Evolutionary conservation across 2,329 filamentous ascomycete species (phyloP).

Genomic region (Fusarium globosum): DNA sequence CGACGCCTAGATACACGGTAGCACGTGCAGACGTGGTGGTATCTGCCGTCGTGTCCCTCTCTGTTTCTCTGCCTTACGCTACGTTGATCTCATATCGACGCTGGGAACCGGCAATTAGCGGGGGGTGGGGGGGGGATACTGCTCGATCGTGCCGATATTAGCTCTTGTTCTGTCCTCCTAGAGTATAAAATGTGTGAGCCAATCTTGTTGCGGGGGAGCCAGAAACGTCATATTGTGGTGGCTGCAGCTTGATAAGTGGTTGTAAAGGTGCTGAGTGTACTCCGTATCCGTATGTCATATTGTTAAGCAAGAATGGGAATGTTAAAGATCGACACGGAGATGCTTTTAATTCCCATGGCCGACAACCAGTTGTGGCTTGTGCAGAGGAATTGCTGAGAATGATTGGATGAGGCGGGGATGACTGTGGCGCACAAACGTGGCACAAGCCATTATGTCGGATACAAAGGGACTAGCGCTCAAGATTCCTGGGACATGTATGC

Average conservation of each 20-base stretch:
- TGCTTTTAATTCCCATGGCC: constrained; percentile 22
- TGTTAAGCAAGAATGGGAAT: constrained; percentile 30
- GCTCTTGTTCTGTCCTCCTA: background rate
- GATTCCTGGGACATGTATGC: background rate
- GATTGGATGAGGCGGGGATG: background rate
- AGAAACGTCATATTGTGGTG: constrained; percentile 29
- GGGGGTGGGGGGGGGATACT: background rate
- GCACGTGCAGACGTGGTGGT: constrained; percentile 4
- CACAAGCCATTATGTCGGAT: background rate
- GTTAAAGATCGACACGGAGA: constrained; percentile 20
- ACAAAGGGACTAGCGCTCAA: constrained; percentile 1
- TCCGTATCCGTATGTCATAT: background rate
- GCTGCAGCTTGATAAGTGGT: background rate
- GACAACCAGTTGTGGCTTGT: constrained; percentile 24
- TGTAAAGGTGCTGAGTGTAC: background rate
- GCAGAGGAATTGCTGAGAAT: background rate
- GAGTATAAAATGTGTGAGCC: constrained; percentile 10
- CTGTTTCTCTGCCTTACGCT: constrained; percentile 1
- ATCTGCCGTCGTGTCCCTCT: background rate
- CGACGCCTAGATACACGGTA: background rate
- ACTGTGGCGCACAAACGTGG: constrained; percentile 25
- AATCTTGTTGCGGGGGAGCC: constrained; percentile 10
- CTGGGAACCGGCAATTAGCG: constrained; percentile 1
- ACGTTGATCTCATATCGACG: constrained; percentile 27
- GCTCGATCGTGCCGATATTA: constrained; percentile 14